Evolutionary conservation across 1,284 basidiomycete genomes (phyloP).

Genomic region (Tilletia caries): DNA sequence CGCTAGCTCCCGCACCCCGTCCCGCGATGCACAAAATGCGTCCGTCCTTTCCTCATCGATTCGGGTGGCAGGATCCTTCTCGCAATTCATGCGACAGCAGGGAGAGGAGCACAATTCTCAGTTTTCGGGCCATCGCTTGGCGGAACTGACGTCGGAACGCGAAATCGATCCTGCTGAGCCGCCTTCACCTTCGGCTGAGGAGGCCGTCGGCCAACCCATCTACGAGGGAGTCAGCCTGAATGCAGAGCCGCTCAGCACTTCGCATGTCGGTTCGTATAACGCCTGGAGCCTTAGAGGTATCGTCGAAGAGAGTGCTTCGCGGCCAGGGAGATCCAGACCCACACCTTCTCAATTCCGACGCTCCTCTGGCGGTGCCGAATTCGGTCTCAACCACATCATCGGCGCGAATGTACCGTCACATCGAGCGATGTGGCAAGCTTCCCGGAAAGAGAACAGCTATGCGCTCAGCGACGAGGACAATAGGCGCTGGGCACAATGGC

Average conservation of each 20-base stretch:
- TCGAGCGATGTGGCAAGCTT: slow-evolving; percentile 8
- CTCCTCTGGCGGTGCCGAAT: neutral
- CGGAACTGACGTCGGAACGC: neutral
- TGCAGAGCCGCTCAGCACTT: slow-evolving; percentile 1
- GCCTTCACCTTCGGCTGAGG: neutral
- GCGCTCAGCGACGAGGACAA: slow-evolving; percentile 11
- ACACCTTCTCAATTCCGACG: neutral
- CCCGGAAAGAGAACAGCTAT: neutral
- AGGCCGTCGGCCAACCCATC: neutral
- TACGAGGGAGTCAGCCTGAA: slow-evolving; percentile 9
- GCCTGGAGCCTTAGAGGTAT: neutral
- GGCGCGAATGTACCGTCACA: slow-evolving; percentile 7
- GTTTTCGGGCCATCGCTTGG: neutral
- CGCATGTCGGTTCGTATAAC: slow-evolving; percentile 5
- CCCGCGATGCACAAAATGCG: neutral
- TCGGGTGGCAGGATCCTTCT: slow-evolving; percentile 4
- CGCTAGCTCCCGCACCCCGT: neutral
- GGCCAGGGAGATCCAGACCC: neutral
- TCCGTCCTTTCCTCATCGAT: slow-evolving; percentile 8
- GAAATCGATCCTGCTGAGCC: neutral
- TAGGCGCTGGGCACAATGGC: slow-evolving; percentile 3
- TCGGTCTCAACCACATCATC: slow-evolving; percentile 8
- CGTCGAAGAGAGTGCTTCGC: neutral
- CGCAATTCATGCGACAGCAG: slow-evolving; percentile 10
- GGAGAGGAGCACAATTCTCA: neutral